Evolutionary conservation across 2,329 filamentous ascomycete species (phyloP).

Genomic region (Mycogone perniciosa): DNA sequence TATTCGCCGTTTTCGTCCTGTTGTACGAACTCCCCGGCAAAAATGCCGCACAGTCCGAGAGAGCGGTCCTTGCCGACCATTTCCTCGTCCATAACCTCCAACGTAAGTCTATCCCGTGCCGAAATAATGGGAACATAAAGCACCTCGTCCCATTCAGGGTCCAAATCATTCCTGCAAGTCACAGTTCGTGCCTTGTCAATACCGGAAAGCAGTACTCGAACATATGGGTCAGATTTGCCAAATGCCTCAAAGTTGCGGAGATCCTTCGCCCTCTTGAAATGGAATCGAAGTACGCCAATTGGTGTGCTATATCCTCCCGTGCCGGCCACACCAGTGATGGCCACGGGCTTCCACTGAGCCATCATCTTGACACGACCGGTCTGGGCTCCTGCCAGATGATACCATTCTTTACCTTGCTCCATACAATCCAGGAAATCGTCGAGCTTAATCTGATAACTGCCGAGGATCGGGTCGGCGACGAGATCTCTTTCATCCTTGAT

Average conservation of each 20-base stretch:
- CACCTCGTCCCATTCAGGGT: slow-evolving; percentile 93
- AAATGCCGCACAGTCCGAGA: slow-evolving; percentile 73
- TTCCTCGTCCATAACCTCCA: slow-evolving; percentile 97
- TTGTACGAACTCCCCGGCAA: slow-evolving; percentile 69
- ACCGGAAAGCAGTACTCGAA: slow-evolving; percentile 79
- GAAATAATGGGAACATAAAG: slow-evolving; percentile 90
- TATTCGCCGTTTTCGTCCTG: slow-evolving; percentile 79
- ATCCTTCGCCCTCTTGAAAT: slow-evolving; percentile 76
- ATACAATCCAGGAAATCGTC: slow-evolving; percentile 88
- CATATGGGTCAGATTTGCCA: slow-evolving; percentile 96
- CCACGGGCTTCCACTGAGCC: slow-evolving; percentile 92
- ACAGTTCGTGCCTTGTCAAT: slow-evolving; percentile 89
- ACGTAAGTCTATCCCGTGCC: slow-evolving; percentile 69
- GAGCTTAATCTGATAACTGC: slow-evolving; percentile 90
- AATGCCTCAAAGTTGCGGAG: slow-evolving; percentile 90
- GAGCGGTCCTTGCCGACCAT: slow-evolving; percentile 85
- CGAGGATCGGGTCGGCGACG: slow-evolving; percentile 72
- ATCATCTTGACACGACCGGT: slow-evolving; percentile 84
- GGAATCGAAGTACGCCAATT: slow-evolving; percentile 89
- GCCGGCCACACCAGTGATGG: slow-evolving; percentile 70
- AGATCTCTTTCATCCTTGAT: slow-evolving; percentile 95
- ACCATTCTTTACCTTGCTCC: slow-evolving; percentile 94
- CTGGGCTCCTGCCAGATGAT: slow-evolving; percentile 73
- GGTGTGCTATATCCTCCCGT: slow-evolving; percentile 88
- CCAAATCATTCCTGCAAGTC: slow-evolving; percentile 91